Base-by-base conservation (phyloP, 768 basidiomycete genomes). In the Tulasnella calospora region DNA sequence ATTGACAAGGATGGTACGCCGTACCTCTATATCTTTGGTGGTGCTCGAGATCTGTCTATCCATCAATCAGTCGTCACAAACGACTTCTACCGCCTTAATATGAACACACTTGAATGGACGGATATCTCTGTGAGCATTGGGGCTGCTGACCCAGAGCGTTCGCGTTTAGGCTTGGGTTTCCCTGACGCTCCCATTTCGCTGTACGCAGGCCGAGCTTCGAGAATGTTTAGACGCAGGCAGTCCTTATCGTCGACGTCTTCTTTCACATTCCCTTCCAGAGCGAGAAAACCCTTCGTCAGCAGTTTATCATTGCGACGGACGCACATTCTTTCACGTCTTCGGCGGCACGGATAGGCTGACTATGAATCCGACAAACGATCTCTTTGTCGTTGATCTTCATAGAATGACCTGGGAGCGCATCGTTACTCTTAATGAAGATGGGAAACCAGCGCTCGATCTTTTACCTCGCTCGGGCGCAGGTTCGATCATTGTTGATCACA, bases 381-480 rank as follows among this genome's bases (percentile, higher is more conserved):
- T 75, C n/a, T 47, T 75, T 27, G 38, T 38, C 46, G 74, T 75
- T 33, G 74, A 75, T 33, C 36, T 61, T 12, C 21, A 33, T 13
- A 13, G 44, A 15, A 13, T 27, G 46, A 75, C 55, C 2, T 75
- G 74, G 74, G 74, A 75, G 51, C 71, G 71, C 71, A 3, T 72
- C 44, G 13, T 40, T 21, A 72, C 71, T 10, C 71, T 40, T 23
- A 46, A 36, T 19, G 38, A 41, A 38, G n/a, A 47, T 51, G 55
- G 46, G 33, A n/a, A 27, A 17, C 38, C 74, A 10, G 33, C 74
- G 23, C n/a, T 33, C 27, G 41, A 47, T 17, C 35, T 75, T 21
- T 23, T 75, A 55, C 74, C 74, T 27, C 74, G 74, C 2, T 46
- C 74, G 12, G 74, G 44, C 17, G 74, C 74, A 30, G 74, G 74